phyloP scores from a whole-genome alignment of 2,329 filamentous ascomycete species.

The Colletotrichum truncatum region DNA sequence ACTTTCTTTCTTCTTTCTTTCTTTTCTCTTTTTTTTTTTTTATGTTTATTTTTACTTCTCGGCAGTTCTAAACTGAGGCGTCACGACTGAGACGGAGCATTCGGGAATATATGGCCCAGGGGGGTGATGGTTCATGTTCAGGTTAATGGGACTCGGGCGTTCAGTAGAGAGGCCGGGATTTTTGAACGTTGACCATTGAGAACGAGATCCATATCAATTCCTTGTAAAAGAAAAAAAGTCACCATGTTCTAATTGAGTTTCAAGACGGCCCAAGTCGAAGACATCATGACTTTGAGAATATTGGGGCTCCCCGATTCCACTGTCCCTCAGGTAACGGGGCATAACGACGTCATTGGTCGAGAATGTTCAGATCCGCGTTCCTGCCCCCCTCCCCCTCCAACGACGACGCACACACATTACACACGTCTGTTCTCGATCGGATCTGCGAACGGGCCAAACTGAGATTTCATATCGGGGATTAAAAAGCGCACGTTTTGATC shows the following conservation, averaged over 20 bases:
- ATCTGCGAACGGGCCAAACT: not conserved
- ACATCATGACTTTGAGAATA: conserved; percentile 31
- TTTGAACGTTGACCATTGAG: no score
- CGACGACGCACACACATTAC: not conserved
- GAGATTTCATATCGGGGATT: not conserved
- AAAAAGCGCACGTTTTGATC: not conserved
- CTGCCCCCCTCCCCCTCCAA: conserved; percentile 33
- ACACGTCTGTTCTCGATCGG: not conserved
- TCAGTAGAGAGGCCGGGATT: no score
- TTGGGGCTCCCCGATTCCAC: not conserved
- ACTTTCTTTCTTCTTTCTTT: no score
- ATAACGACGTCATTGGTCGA: conserved; percentile 29
- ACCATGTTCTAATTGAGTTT: conserved; percentile 10
- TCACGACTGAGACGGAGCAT: no score
- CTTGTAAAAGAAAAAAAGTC: no score
- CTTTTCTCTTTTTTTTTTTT: not conserved
- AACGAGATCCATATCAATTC: no score
- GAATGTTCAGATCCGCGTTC: not conserved
- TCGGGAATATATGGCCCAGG: no score
- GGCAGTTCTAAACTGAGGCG: no score
- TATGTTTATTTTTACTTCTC: no score
- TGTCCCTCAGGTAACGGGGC: not conserved
- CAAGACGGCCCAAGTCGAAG: conserved; percentile 22
- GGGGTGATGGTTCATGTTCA: no score
- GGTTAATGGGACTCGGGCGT: no score